phyloP scores from a whole-genome alignment of 805 yeast species.

The Saccharomycopsis sp. region DNA sequence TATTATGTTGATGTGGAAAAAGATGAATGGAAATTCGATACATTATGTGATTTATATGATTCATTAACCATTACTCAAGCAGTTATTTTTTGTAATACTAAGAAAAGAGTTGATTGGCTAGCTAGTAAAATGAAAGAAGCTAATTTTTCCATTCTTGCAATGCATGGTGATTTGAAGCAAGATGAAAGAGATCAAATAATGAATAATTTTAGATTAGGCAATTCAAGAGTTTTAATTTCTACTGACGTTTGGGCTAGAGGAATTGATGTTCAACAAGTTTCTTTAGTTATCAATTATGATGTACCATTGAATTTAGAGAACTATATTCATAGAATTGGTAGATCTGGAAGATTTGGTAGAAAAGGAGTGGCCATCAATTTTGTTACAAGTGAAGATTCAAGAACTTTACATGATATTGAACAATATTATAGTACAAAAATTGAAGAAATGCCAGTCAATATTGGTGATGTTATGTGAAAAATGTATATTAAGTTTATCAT shows the following conservation, averaged over 20 bases:
- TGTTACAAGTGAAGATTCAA: slow-evolving; percentile 70
- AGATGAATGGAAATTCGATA: slow-evolving; percentile 92
- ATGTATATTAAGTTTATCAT: too few relatives aligned
- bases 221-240: slow-evolving; percentile 83
- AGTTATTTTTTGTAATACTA: slow-evolving; percentile 95
- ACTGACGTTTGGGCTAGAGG: slow-evolving; percentile 98
- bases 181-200: slow-evolving; percentile 87
- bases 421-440: slow-evolving; percentile 44
- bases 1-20: slow-evolving; percentile 81
- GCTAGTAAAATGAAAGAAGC: slow-evolving; percentile 61
- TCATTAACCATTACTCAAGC: slow-evolving; percentile 94
- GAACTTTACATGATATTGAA: slow-evolving; percentile 76
- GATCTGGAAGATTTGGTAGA: slow-evolving; percentile 98
- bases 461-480: not conserved
- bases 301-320: slow-evolving; percentile 84
- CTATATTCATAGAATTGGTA: slow-evolving; percentile 95
- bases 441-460: not conserved
- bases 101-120: slow-evolving; percentile 85
- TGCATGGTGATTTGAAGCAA: slow-evolving; percentile 96
- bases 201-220: slow-evolving; percentile 93
- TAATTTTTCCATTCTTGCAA: slow-evolving; percentile 85
- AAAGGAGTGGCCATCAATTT: slow-evolving; percentile 97
- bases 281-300: slow-evolving; percentile 90
- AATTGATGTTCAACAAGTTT: slow-evolving; percentile 95
- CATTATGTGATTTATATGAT: slow-evolving; percentile 90